Conservation (phyloP, 345 rosid genomes). For the Aethionema arabicum region DNA sequence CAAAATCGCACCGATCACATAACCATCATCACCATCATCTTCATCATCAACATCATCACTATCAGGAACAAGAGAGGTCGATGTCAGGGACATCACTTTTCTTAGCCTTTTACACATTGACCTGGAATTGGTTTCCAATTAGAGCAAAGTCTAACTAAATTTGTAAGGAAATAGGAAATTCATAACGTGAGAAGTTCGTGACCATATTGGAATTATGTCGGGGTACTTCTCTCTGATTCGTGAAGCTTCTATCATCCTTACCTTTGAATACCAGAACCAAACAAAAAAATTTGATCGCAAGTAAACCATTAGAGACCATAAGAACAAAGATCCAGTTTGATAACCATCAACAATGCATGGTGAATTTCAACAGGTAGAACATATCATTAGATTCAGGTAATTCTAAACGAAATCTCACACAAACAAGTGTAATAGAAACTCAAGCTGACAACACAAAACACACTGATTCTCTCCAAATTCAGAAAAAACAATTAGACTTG, state of each 20-base stretch:
- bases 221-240: conserved; percentile 89
- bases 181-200: not conserved
- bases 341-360: conserved; percentile 1
- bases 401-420: too few relatives aligned
- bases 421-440: too few relatives aligned
- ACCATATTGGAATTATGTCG: conserved; percentile 81
- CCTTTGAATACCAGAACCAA: conserved; percentile 46
- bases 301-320: not conserved
- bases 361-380: too few relatives aligned
- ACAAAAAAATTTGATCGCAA: conserved; percentile 9
- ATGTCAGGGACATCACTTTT: conserved; percentile 91
- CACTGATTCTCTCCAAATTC: not conserved
- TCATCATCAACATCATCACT: too few relatives aligned
- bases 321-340: not conserved
- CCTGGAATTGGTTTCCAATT: conserved; percentile 43
- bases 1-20: too few relatives aligned
- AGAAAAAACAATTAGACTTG: not conserved
- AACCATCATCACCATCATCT: too few relatives aligned
- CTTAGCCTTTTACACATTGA: conserved; percentile 88
- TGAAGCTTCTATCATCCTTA: conserved; percentile 75
- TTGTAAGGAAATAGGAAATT: not conserved
- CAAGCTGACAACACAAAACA: too few relatives aligned
- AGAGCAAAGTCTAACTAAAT: conserved; percentile 19
- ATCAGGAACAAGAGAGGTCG: too few relatives aligned
- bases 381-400: too few relatives aligned